Base-by-base conservation (phyloP, 2,329 filamentous ascomycete species). In the Claviceps fusiformis region DNA sequence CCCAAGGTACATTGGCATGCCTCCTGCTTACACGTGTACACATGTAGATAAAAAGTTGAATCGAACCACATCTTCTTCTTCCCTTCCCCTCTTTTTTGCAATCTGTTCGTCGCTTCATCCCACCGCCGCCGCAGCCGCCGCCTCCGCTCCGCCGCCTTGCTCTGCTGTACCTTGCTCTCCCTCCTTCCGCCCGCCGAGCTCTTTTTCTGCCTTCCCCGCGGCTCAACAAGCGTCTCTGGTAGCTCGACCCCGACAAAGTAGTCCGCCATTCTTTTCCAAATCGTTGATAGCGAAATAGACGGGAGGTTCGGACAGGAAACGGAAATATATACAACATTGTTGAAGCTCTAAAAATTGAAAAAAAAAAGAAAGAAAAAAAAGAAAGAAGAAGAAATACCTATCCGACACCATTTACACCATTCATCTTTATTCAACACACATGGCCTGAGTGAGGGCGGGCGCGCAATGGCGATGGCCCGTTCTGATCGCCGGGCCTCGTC, bases 401-500 rank as follows among this genome's bases (percentile, higher is more conserved):
- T 19, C 13, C 24, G 44, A 17, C 47, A 50, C 31, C 37, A n/a
- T 9, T 10, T 8, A 19, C 19, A 19, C 19, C 19, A 19, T 19
- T 19, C 19, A 19, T 19, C 19, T 19, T 19, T 31, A 15, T 47
- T 41, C n/a, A 24, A 31, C 33, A 17, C 56, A 49, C 59, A 62
- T 62, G 61, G 61, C 60, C 57, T 61, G 52, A 52, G n/a, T 17
- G 48, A 39, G 33, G 19, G 35, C 48, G 57, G 54, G 57, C 55
- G 54, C 53, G 59, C 55, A 57, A 59, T 60, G 56, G 57, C 59
- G 57, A 60, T 55, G 56, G 58, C 55, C 56, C 58, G 53, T 58
- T 56, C 58, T 53, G 55, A 58, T 58, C 59, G 57, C 55, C 56
- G 59, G 60, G 57, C 59, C 54, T 61, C 58, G 55, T 58, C 57